These are phyloP conservation scores for Eudorina sp. DNA, from an alignment of 139 green algal species.

Conservation along the genomic window DNA sequence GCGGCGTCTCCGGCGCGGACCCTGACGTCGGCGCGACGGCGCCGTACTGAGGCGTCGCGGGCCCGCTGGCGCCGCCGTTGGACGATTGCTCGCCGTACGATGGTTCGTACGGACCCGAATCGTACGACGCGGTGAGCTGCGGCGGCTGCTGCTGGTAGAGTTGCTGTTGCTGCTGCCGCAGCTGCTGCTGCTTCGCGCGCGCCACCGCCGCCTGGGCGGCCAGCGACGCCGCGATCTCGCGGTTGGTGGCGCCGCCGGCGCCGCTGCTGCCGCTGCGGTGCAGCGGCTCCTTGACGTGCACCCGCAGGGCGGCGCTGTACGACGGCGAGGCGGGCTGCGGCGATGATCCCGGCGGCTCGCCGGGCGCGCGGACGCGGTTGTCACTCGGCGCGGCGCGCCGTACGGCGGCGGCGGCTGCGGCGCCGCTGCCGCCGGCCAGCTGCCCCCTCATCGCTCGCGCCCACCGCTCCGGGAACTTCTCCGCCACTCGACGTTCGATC, in stretches of 20 bases:
- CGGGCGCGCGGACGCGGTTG: not conserved
- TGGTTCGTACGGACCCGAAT: not conserved
- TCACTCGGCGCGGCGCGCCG: conserved; percentile 20
- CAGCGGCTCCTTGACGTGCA: conserved; percentile 35
- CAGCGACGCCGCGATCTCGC: not conserved
- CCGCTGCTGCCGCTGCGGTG: not conserved
- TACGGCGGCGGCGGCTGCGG: not conserved
- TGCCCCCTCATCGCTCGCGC: not conserved
- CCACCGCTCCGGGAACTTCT: conserved; percentile 60
- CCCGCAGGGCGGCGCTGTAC: conserved; percentile 9
- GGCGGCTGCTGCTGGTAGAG: not conserved
- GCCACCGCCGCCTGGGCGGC: not conserved
- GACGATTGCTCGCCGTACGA: not conserved
- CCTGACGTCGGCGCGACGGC: not conserved
- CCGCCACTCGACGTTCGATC: conserved; percentile 56
- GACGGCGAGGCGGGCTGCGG: not conserved
- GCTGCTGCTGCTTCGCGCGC: conserved; percentile 4
- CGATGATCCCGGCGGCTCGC: not conserved
- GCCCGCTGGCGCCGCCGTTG: not conserved
- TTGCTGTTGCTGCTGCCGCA: not conserved
- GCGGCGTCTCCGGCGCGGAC: not conserved
- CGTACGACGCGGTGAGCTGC: not conserved
- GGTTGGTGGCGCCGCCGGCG: not conserved
- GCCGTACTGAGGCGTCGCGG: not conserved
- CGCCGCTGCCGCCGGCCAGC: conserved; percentile 17